These are phyloP conservation scores for Grosmannia huntii DNA, from an alignment of 2,329 filamentous ascomycete species.

Conservation along the genomic window DNA sequence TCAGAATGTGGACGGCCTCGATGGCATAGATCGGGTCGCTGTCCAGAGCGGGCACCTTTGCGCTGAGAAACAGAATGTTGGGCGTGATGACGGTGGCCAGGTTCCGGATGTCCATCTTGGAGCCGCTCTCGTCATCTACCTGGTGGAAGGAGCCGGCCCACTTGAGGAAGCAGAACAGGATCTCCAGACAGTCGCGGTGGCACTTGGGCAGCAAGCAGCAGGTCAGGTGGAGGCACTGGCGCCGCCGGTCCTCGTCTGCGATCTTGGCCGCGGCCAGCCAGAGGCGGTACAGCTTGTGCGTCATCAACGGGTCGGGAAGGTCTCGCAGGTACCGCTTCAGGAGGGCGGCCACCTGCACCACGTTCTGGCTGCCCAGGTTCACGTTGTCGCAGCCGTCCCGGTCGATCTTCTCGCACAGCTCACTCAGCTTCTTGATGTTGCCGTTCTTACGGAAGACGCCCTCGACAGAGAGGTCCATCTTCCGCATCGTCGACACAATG, in stretches of 20 bases:
- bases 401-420: slow-evolving; percentile 77
- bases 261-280: slow-evolving; percentile 90
- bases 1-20: slow-evolving; percentile 80
- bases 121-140: slow-evolving; percentile 90
- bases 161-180: slow-evolving; percentile 89
- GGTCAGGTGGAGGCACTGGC: slow-evolving; percentile 75
- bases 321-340: slow-evolving; percentile 92
- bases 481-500: slow-evolving; percentile 84
- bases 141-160: slow-evolving; percentile 97
- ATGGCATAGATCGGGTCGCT: slow-evolving; percentile 88
- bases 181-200: slow-evolving; percentile 87
- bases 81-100: slow-evolving; percentile 94
- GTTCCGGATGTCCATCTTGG: slow-evolving; percentile 98
- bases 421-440: slow-evolving; percentile 87
- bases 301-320: slow-evolving; percentile 86
- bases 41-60: slow-evolving; percentile 56
- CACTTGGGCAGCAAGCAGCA: slow-evolving; percentile 88
- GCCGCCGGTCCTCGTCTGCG: slow-evolving; percentile 64
- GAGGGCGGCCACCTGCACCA: slow-evolving; percentile 85
- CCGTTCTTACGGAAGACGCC: slow-evolving; percentile 98
- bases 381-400: slow-evolving; percentile 72
- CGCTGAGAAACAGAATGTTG: slow-evolving; percentile 70
- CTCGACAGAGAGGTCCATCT: slow-evolving; percentile 98
- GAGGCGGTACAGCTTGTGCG: slow-evolving; percentile 82
- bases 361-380: slow-evolving; percentile 76